phyloP scores from a whole-genome alignment of 768 basidiomycete genomes.

The Chiua virens region DNA sequence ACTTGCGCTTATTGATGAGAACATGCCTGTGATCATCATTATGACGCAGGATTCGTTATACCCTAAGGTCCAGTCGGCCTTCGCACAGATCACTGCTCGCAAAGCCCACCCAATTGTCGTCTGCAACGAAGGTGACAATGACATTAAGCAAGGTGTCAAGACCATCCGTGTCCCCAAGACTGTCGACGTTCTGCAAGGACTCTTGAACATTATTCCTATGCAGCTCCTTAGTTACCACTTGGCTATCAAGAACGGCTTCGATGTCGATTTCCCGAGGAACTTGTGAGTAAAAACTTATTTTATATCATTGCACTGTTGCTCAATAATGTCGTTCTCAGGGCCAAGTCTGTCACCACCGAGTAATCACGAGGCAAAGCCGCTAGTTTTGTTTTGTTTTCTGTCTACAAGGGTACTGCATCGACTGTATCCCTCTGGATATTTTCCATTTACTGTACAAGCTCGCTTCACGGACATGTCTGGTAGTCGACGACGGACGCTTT shows the following conservation, averaged over 20 bases:
- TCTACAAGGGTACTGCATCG: background rate
- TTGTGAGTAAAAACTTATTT: constrained; percentile 53
- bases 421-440: constrained; percentile 15
- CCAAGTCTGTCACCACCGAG: constrained; percentile 76
- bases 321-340: constrained; percentile 44
- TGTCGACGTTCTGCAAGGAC: constrained; percentile 90
- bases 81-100: constrained; percentile 95
- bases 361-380: constrained; percentile 33
- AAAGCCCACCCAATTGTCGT: constrained; percentile 95
- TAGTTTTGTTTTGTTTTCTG: background rate
- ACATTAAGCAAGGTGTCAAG: constrained; percentile 70
- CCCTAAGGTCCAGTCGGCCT: constrained; percentile 96
- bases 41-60: constrained; percentile 99
- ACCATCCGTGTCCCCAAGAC: constrained; percentile 95
- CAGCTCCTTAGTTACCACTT: constrained; percentile 96
- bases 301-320: background rate
- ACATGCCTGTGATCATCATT: constrained; percentile 98
- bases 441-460: constrained; percentile 11
- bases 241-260: constrained; percentile 92
- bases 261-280: constrained; percentile 98
- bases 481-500: constrained; percentile 31
- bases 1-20: constrained; percentile 95
- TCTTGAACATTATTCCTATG: constrained; percentile 95
- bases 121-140: constrained; percentile 90
- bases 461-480: constrained; percentile 22